Base-by-base conservation (phyloP, 1,284 basidiomycete species). In the Tranzscheliella williamsii region DNA sequence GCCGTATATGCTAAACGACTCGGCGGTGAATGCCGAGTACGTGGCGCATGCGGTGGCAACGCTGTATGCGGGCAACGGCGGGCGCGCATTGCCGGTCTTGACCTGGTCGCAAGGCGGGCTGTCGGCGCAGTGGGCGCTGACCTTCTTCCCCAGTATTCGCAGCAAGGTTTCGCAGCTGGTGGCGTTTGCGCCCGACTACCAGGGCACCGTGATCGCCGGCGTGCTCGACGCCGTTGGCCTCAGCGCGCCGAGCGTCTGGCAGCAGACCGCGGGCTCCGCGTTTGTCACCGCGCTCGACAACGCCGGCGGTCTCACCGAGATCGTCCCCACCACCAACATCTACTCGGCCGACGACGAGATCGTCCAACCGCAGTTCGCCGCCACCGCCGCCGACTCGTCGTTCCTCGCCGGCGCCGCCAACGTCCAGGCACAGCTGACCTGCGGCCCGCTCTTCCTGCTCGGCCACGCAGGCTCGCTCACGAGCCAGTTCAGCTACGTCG, bases 311-410 rank as follows among this genome's bases (percentile, higher is more conserved):
- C 29, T 58, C 15, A 29, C 13, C 30, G 27, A 46, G 23, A 50
- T 57, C 37, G 47, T 64, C 1, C 61, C 50, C 20, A 64, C 61
- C 12, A 64, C 61, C 24, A 53, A 52, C 42, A n/a, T 58, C 21
- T 64, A 54, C 41, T 50, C 46, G 21, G 24, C 35, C 2, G 32
- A 42, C 6, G 61, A 64, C 36, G 54, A 64, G 8, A 39, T 57
- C 18, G 54, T 64, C 2, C 53, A 63, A 26, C 54, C 60, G 1
- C 44, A 53, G 29, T 21, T 30, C 17, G 38, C 30, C 26, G 48
- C 49, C 41, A 17, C 20, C 3, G 40, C 49, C 2, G 1, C 18
- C 16, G 54, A 49, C 26, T 57, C 54, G 29, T 27, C 23, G n/a
- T 58, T 41, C 38, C 38, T 63, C 2, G 24, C 32, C 27, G 38